phyloP scores from a whole-genome alignment of 2,329 filamentous ascomycete genomes.

The Botrytis medusae region DNA sequence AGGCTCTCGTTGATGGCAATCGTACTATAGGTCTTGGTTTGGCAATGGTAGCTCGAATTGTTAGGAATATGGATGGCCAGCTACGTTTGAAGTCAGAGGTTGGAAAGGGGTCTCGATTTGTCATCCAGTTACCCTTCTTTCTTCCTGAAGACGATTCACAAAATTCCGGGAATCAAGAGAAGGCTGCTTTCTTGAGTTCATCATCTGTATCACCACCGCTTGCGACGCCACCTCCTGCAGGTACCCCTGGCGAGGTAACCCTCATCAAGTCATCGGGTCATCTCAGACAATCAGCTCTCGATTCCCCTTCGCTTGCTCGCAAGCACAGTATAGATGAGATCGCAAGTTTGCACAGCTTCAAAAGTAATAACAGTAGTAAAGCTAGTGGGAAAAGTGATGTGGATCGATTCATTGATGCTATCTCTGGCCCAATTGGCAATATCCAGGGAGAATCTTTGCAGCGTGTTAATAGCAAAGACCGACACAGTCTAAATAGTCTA shows the following conservation, averaged over 20 bases:
- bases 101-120: conserved; percentile 78
- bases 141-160: conserved; percentile 48
- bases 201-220: conserved; percentile 12
- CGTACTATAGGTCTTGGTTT: conserved; percentile 74
- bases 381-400: conserved; percentile 54
- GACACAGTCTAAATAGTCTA: conserved; percentile 26
- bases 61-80: conserved; percentile 90
- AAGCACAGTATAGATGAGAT: conserved; percentile 32
- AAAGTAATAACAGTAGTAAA: conserved; percentile 33
- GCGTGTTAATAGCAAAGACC: conserved; percentile 29
- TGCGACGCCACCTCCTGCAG: conserved; percentile 24
- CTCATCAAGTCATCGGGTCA: conserved; percentile 54
- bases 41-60: conserved; percentile 81
- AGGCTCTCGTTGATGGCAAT: conserved; percentile 40
- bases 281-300: conserved; percentile 9
- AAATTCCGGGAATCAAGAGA: conserved; percentile 10
- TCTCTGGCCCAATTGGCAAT: conserved; percentile 57
- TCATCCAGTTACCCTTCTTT: conserved; percentile 75
- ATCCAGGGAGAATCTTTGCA: conserved; percentile 41
- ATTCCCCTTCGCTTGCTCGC: conserved; percentile 6
- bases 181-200: neutral
- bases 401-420: conserved; percentile 70
- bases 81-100: conserved; percentile 80
- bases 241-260: conserved; percentile 55
- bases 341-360: conserved; percentile 34